Evolutionary conservation across 768 basidiomycete genomes (phyloP).

Genomic region (Suillus brevipes): DNA sequence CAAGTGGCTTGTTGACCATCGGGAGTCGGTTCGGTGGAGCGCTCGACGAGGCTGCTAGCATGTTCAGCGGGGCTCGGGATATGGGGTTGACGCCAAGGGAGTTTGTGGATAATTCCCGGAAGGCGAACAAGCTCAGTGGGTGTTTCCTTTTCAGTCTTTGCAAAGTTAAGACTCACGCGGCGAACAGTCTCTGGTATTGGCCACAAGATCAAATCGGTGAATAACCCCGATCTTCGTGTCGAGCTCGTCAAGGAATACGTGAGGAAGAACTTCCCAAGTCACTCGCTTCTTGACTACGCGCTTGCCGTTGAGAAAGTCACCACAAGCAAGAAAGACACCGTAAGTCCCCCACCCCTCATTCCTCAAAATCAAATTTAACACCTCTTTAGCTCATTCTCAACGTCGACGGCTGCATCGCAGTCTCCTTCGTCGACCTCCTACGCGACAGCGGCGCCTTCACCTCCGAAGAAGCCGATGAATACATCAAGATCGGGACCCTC

Average conservation of each 20-base stretch:
- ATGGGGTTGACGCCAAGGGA: slow-evolving; percentile 95
- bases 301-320: slow-evolving; percentile 98
- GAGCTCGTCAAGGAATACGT: slow-evolving; percentile 97
- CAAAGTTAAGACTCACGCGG: background rate
- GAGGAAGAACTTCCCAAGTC: slow-evolving; percentile 92
- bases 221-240: slow-evolving; percentile 92
- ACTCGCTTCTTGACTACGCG: slow-evolving; percentile 90
- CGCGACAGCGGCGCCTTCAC: slow-evolving; percentile 93
- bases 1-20: slow-evolving; percentile 97
- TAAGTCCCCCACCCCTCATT: slow-evolving; percentile 25
- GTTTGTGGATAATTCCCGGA: slow-evolving; percentile 92
- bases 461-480: slow-evolving; percentile 93
- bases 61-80: slow-evolving; percentile 92
- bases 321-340: slow-evolving; percentile 95
- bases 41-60: slow-evolving; percentile 92
- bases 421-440: slow-evolving; percentile 94
- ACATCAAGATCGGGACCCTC: slow-evolving; percentile 93
- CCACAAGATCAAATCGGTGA: slow-evolving; percentile 99
- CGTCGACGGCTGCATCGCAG: slow-evolving; percentile 94
- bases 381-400: slow-evolving; percentile 79
- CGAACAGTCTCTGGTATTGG: slow-evolving; percentile 89
- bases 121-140: slow-evolving; percentile 91
- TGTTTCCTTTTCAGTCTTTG: slow-evolving; percentile 17
- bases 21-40: slow-evolving; percentile 99
- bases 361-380: background rate